Conservation (phyloP, 2,329 filamentous ascomycete species). For the Cytospora piceicola region DNA sequence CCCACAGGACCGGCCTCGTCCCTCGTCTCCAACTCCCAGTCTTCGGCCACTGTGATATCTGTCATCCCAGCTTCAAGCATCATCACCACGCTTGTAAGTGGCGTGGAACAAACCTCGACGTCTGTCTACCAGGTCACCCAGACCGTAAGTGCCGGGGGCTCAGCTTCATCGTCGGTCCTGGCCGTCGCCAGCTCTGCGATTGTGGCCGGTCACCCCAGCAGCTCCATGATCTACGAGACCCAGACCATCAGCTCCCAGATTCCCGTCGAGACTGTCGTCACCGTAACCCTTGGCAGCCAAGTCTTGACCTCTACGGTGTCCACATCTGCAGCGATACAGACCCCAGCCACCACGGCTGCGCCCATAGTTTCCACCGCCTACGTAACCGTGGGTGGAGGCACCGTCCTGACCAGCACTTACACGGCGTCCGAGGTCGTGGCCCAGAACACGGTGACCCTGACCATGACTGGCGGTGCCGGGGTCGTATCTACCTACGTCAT, state of each 20-base stretch:
- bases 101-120: slow-evolving; percentile 12
- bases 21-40: slow-evolving; percentile 9
- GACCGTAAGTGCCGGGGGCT: slow-evolving; percentile 4
- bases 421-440: slow-evolving; percentile 27
- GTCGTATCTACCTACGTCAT: slow-evolving; percentile 27
- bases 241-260: slow-evolving; percentile 18
- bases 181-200: background rate
- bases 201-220: background rate
- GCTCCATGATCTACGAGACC: slow-evolving; percentile 15
- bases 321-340: slow-evolving; percentile 24
- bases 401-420: slow-evolving; percentile 23
- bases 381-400: slow-evolving; percentile 20
- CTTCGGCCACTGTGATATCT: slow-evolving; percentile 14
- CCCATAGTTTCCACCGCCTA: slow-evolving; percentile 27
- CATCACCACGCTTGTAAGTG: slow-evolving; percentile 14
- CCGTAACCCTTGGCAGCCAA: slow-evolving; percentile 27
- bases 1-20: slow-evolving; percentile 7
- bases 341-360: slow-evolving; percentile 9
- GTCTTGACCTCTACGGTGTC: slow-evolving; percentile 26
- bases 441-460: slow-evolving; percentile 25
- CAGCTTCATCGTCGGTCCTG: slow-evolving; percentile 1
- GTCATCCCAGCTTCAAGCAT: slow-evolving; percentile 13
- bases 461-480: slow-evolving; percentile 21
- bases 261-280: slow-evolving; percentile 28
- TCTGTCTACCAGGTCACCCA: slow-evolving; percentile 14